These are phyloP conservation scores for Cladosporium sp. DNA, from an alignment of 2,329 filamentous ascomycete species.

Conservation along the genomic window DNA sequence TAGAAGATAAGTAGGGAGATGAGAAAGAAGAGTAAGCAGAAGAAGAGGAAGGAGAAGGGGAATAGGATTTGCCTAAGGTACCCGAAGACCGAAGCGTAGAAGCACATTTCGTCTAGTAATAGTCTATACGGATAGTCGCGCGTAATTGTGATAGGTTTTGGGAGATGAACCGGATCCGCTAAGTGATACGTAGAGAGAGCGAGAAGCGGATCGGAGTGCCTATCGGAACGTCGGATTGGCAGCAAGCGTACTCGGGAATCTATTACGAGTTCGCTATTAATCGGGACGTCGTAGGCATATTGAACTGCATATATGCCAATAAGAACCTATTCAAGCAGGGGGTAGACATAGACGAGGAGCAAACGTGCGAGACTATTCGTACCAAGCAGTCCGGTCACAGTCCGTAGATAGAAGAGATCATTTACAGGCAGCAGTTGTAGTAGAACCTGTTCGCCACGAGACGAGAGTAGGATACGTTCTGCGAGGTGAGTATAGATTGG, in stretches of 20 bases:
- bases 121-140: no score
- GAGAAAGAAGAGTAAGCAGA: not conserved
- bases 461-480: not conserved
- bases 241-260: not conserved
- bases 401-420: no score
- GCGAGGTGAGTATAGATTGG: not conserved
- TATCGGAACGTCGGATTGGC: not conserved
- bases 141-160: not conserved
- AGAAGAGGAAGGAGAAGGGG: not conserved
- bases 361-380: no score
- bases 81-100: no score
- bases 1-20: slow-evolving; percentile 3
- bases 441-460: not conserved
- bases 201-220: not conserved
- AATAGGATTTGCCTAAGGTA: no score
- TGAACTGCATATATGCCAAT: no score
- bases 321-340: no score
- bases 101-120: no score
- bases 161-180: not conserved
- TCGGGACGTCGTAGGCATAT: no score
- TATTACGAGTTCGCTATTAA: not conserved
- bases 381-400: no score
- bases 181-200: not conserved
- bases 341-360: no score
- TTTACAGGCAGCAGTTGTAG: no score